Conservation (phyloP, 495 filamentous ascomycete species). For the Xylaria telfairii region DNA sequence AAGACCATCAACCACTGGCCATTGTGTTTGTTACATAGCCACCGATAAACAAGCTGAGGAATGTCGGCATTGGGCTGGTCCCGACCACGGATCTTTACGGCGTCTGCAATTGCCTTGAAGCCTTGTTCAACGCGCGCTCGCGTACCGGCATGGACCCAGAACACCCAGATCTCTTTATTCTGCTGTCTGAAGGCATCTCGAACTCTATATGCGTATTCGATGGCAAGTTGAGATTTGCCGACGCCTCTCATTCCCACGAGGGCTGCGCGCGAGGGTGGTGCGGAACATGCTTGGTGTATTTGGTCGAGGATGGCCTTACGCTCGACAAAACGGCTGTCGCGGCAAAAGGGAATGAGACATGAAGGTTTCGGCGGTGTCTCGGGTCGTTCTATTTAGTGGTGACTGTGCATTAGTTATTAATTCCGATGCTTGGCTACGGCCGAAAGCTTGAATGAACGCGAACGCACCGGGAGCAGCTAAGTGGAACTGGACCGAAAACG, state of each 20-base stretch:
- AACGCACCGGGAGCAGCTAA: no score
- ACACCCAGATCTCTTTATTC: constrained; percentile 35
- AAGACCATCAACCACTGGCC: constrained; percentile 50
- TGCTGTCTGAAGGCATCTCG: constrained; percentile 23
- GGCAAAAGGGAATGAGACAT: constrained; percentile 43
- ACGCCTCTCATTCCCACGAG: constrained; percentile 35
- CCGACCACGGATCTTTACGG: constrained; percentile 41
- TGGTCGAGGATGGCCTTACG: constrained; percentile 39
- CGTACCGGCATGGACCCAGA: constrained; percentile 52
- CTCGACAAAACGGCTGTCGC: constrained; percentile 44
- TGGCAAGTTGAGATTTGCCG: constrained; percentile 40
- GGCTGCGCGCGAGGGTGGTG: constrained; percentile 27
- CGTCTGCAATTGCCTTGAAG: constrained; percentile 47
- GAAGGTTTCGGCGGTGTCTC: constrained; percentile 36
- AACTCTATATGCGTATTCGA: constrained; percentile 47
- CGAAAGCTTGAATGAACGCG: no score
- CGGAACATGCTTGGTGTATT: constrained; percentile 36
- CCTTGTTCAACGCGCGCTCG: constrained; percentile 44
- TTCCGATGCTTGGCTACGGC: no score
- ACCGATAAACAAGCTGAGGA: constrained; percentile 44
- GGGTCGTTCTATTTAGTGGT: constrained; percentile 27
- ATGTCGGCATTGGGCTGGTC: constrained; percentile 45
- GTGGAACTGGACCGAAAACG: constrained; percentile 35
- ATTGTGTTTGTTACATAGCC: constrained; percentile 47
- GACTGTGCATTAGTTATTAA: no score